phyloP scores from a whole-genome alignment of 129 eudicot species.

The Pittosporum tobira region DNA sequence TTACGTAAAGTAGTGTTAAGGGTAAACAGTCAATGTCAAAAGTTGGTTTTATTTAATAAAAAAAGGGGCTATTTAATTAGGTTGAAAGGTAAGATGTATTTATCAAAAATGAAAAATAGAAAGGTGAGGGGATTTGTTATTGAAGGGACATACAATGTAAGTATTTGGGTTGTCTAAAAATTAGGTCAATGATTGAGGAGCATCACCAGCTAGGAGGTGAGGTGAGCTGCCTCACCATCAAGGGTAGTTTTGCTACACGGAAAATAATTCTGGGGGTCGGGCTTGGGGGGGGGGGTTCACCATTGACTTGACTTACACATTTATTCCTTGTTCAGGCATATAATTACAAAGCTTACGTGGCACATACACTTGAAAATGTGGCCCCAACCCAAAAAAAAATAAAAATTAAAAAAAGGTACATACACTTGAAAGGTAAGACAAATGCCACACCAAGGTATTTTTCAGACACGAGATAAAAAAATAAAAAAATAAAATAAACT shows the following conservation, averaged over 20 bases:
- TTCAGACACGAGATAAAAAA: too few species aligned
- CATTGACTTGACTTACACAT: not conserved
- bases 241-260: not conserved
- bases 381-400: too few species aligned
- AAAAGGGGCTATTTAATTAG: not conserved
- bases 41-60: not conserved
- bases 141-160: not conserved
- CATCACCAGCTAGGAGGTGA: constrained; percentile 5
- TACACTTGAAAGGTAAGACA: too few species aligned
- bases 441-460: too few species aligned
- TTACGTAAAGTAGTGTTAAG: not conserved
- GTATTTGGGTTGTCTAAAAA: not conserved
- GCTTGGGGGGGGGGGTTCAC: not conserved
- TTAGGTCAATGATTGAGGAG: constrained; percentile 1
- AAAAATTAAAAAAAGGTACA: too few species aligned
- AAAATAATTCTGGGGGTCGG: not conserved
- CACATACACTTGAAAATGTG: too few species aligned
- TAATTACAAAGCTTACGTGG: not conserved
- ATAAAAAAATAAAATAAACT: too few species aligned
- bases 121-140: not conserved
- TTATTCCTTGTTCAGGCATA: not conserved
- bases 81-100: not conserved
- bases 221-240: not conserved
- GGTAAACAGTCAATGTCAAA: not conserved
- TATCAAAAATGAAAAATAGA: too few species aligned